Percentiles rank a stretch among this genome's conserved stretches.
These are phyloP conservation scores for Calonectria pauciramosa DNA, from an alignment of 2,329 filamentous ascomycete species.

Conservation along the genomic window DNA sequence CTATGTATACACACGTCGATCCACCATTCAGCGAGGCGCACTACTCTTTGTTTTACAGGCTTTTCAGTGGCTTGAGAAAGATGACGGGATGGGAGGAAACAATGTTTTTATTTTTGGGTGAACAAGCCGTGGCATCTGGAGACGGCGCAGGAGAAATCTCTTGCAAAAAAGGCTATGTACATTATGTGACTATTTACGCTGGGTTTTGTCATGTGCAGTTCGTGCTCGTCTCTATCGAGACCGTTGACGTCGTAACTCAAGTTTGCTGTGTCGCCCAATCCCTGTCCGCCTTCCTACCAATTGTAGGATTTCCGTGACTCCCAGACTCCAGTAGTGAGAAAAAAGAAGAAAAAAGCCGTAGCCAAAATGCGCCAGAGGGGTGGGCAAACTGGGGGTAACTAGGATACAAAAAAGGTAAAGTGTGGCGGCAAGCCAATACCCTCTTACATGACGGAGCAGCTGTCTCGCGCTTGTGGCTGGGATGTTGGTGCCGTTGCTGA, in stretches of 20 bases:
- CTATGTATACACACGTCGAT: slow-evolving; percentile 29
- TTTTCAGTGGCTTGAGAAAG: slow-evolving; percentile 18
- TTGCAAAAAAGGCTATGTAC: slow-evolving; percentile 35
- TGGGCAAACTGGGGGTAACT: neutral
- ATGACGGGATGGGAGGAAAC: slow-evolving; percentile 5
- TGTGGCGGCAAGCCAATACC: neutral
- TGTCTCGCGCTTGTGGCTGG: slow-evolving; percentile 52
- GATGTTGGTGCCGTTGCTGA: slow-evolving; percentile 55
- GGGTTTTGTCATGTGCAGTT: slow-evolving; percentile 28
- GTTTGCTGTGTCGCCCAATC: slow-evolving; percentile 22
- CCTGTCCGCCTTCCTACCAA: slow-evolving; percentile 4
- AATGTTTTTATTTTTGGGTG: neutral
- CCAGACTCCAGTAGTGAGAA: slow-evolving; percentile 38
- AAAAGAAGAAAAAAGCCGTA: neutral
- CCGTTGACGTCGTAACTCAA: slow-evolving; percentile 34
- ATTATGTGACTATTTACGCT: slow-evolving; percentile 39
- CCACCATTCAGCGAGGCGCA: slow-evolving; percentile 34
- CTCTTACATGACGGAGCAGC: slow-evolving; percentile 62
- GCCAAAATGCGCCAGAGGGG: neutral
- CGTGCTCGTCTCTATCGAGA: slow-evolving; percentile 31
- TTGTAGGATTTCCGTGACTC: slow-evolving; percentile 32
- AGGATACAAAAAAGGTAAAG: slow-evolving; percentile 15
- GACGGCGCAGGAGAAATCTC: slow-evolving; percentile 17
- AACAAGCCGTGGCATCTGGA: slow-evolving; percentile 11
- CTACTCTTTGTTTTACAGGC: slow-evolving; percentile 14